These are phyloP conservation scores for Exophiala dermatitidis DNA, from an alignment of 2,329 filamentous ascomycete genomes.

Conservation along the genomic window DNA sequence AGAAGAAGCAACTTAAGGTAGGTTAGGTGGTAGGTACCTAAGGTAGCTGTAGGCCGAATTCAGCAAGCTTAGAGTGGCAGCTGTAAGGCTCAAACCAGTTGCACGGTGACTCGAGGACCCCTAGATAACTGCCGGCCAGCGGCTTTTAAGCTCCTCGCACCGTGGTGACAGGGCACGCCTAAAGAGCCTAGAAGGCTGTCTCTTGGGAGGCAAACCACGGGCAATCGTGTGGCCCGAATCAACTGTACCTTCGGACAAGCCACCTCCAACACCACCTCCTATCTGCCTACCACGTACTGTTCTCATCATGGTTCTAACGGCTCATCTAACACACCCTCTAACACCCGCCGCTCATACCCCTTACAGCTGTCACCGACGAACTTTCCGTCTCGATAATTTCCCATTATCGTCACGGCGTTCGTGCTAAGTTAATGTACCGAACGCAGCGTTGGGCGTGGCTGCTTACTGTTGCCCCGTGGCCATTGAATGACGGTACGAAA, in stretches of 20 bases:
- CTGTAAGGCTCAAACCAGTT: too few relatives aligned
- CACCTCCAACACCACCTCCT: background rate
- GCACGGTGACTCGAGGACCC: background rate
- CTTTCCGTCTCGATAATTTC: constrained; percentile 1
- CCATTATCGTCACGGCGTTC: background rate
- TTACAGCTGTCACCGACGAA: background rate
- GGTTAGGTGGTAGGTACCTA: too few relatives aligned
- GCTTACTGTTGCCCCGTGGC: background rate
- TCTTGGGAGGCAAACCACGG: background rate
- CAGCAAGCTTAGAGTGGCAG: too few relatives aligned
- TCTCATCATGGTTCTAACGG: background rate
- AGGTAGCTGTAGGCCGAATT: too few relatives aligned
- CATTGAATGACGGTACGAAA: background rate
- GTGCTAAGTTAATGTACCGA: background rate
- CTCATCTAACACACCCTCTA: background rate
- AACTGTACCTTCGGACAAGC: background rate
- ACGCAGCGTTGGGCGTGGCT: background rate
- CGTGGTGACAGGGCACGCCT: background rate
- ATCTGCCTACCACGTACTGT: too few relatives aligned
- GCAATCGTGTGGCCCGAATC: background rate
- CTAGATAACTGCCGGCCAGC: background rate
- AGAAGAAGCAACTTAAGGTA: constrained; percentile 1
- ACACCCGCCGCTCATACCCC: background rate
- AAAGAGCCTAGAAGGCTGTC: background rate
- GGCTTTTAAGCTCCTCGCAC: background rate